A percentile compares a stretch with the other conserved stretches of the same genome.
Conservation (phyloP, 192 early-diverging fungal species). For the Diversispora eburnea region DNA sequence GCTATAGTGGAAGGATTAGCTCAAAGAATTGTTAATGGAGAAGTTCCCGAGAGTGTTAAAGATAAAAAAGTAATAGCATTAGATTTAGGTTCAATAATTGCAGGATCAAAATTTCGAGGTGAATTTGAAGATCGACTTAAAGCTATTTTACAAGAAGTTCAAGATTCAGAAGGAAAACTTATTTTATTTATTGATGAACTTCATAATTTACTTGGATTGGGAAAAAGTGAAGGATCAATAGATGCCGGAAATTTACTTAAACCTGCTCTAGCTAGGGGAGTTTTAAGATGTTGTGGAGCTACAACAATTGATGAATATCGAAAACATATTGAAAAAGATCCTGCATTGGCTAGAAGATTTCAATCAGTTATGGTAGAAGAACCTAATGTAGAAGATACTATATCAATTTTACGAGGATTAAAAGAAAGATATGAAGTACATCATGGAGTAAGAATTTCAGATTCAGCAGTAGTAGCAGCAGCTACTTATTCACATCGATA, state of each 20-base stretch:
- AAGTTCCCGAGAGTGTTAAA: constrained; percentile 65
- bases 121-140: constrained; percentile 84
- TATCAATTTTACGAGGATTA: constrained; percentile 74
- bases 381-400: constrained; percentile 65
- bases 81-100: constrained; percentile 61
- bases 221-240: constrained; percentile 73
- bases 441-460: constrained; percentile 74
- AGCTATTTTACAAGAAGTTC: constrained; percentile 66
- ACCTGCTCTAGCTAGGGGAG: constrained; percentile 72
- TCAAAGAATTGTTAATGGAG: constrained; percentile 86
- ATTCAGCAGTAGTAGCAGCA: constrained; percentile 67
- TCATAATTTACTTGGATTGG: constrained; percentile 70
- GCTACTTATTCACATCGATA: constrained; percentile 73
- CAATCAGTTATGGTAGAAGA: constrained; percentile 71
- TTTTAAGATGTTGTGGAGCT: constrained; percentile 69
- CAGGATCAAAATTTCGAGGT: constrained; percentile 90
- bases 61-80: constrained; percentile 33
- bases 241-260: constrained; percentile 80
- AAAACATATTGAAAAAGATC: constrained; percentile 72
- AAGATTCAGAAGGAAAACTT: constrained; percentile 63
- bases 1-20: constrained; percentile 92
- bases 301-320: constrained; percentile 81
- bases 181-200: constrained; percentile 82
- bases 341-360: constrained; percentile 74
- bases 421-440: constrained; percentile 77